A percentile compares a stretch with the other conserved stretches of the same genome.
Conservation (phyloP, 306 rosid genomes). For the Arachis hypogaea region DNA sequence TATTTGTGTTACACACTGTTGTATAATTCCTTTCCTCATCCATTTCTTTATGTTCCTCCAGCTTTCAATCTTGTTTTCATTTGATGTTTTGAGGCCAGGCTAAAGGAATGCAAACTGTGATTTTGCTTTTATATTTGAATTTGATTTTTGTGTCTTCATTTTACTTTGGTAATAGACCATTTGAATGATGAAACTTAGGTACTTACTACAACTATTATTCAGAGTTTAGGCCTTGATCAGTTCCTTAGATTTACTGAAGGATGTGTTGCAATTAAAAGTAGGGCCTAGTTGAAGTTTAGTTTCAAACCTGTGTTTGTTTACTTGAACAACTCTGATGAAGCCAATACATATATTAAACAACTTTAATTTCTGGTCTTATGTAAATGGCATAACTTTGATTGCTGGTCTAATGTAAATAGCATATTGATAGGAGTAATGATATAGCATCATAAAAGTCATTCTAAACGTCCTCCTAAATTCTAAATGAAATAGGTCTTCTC, state of each 20-base stretch:
- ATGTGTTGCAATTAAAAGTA: neutral
- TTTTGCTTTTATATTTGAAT: constrained; percentile 2
- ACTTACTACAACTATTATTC: neutral
- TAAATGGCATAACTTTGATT: too few species aligned
- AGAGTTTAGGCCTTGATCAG: constrained; percentile 1
- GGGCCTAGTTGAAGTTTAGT: neutral
- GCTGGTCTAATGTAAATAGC: neutral
- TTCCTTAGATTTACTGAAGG: constrained; percentile 1
- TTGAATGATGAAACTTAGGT: neutral
- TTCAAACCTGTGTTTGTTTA: neutral
- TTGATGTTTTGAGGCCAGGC: constrained; percentile 2
- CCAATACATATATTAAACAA: neutral
- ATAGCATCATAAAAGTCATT: too few species aligned
- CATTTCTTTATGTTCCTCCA: neutral
- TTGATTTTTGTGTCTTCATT: constrained; percentile 19
- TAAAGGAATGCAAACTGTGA: neutral
- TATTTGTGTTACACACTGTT: neutral
- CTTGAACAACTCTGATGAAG: constrained; percentile 19
- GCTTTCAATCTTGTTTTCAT: constrained; percentile 8
- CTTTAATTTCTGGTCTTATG: neutral
- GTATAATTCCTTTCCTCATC: neutral
- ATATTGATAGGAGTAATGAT: neutral
- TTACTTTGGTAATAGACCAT: neutral
- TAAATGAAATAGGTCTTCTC: too few species aligned
- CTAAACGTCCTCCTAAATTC: too few species aligned